Evolutionary conservation across 805 yeast species (phyloP).

Genomic region (Candida peoriensis): DNA sequence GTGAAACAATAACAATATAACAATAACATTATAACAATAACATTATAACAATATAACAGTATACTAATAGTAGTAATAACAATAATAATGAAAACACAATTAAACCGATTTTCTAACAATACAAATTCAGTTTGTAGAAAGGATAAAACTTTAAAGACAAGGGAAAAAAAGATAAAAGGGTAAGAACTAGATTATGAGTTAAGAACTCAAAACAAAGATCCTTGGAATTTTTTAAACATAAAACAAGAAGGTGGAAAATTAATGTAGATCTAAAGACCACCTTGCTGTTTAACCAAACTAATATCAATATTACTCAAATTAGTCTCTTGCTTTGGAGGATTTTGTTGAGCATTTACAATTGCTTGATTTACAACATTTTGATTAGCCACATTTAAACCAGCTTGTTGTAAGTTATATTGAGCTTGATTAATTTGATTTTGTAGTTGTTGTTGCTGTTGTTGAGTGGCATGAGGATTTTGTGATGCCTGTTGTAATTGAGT

Average conservation of each 20-base stretch:
- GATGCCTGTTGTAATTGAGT: constrained; percentile 1
- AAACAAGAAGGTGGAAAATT: background rate
- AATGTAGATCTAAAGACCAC: constrained; percentile 4
- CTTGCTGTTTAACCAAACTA: constrained; percentile 23
- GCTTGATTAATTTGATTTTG: constrained; percentile 8
- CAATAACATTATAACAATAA: too few species aligned
- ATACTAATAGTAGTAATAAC: too few species aligned
- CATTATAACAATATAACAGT: too few species aligned
- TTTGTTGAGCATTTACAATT: constrained; percentile 22
- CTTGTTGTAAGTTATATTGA: constrained; percentile 3
- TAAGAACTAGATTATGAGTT: too few species aligned
- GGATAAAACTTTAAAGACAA: too few species aligned
- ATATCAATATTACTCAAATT: constrained; percentile 24
- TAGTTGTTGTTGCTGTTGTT: constrained; percentile 4
- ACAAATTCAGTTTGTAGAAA: too few species aligned
- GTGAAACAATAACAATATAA: too few species aligned
- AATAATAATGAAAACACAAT: too few species aligned
- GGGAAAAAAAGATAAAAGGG: too few species aligned
- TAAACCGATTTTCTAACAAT: too few species aligned
- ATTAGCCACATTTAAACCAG: constrained; percentile 9
- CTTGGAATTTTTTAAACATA: too few species aligned
- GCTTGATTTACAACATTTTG: constrained; percentile 21
- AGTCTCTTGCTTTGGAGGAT: constrained; percentile 16
- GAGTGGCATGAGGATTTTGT: background rate
- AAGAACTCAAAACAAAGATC: too few species aligned